Evolutionary conservation across 148 eudicot species (phyloP).

Genomic region (Silene uniflora): DNA sequence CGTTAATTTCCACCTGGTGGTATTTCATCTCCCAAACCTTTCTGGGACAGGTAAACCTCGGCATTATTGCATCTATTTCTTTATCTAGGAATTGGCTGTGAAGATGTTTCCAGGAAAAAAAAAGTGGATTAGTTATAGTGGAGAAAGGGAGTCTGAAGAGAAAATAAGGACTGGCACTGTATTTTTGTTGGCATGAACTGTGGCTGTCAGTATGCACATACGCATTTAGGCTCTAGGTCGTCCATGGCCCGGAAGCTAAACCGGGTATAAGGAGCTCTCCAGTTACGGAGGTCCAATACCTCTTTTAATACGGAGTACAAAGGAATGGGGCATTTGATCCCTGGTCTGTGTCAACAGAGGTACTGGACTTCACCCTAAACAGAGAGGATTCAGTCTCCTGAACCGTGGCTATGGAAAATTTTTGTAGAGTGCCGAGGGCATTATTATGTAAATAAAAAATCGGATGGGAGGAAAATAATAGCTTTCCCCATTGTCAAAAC

Average conservation of each 20-base stretch:
- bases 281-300: background rate
- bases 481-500: constrained; percentile 1
- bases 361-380: background rate
- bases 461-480: constrained; percentile 4
- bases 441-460: constrained; percentile 23
- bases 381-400: background rate
- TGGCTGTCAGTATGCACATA: constrained; percentile 7
- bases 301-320: background rate
- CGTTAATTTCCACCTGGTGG: background rate
- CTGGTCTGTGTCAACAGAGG: no score
- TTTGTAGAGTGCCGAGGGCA: constrained; percentile 30
- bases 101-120: background rate
- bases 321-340: background rate
- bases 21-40: background rate
- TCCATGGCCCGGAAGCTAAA: constrained; percentile 14
- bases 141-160: background rate
- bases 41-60: background rate
- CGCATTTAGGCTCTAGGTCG: constrained; percentile 16
- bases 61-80: background rate
- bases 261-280: constrained; percentile 9
- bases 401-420: constrained; percentile 21
- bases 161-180: constrained; percentile 1
- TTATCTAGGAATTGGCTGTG: background rate
- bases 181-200: background rate
- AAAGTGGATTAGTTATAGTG: background rate